Evolutionary conservation across 768 basidiomycete genomes (phyloP), one percentile per base, ranked within the genome.

Genomic region (Suillus paluster): DNA sequence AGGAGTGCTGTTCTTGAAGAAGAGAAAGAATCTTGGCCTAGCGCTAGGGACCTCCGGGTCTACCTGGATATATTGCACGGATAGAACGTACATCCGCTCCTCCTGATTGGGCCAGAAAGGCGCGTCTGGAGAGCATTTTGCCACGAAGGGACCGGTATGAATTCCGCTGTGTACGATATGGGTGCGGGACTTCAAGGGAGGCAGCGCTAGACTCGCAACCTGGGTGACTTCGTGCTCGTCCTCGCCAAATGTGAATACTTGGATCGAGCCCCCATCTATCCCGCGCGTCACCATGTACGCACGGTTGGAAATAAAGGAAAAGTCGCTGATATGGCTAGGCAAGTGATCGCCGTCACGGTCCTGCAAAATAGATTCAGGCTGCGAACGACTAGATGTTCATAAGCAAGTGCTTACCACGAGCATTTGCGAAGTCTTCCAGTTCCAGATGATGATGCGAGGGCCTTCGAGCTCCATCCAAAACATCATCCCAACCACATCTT

Each of bases 401-500:
- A n/a, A 15, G 1, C 30, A 21, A n/a, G 23, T 36, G 75, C 82
- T 44, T 65, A 86, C 86, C 53, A 81, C 75, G 45, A 84, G 64
- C 11, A 73, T 12, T 12, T 68, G 63, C 0, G 81, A 83, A 0
- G 74, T 79, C 60, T 70, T 77, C 86, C 86, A 87, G 57, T 85
- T 81, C 84, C 84, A 87, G 30, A 70, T 49, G n/a, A 65, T 62
- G 25, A 75, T 73, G 11, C 65, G 70, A 11, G 79, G 69, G 23
- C 54, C 58, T 0, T 59, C 42, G 0, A 66, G 60, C 19, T 74
- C 68, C 38, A 71, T 54, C 66, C 74, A 78, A 58, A 77, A 77
- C 70, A 83, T 81, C 54, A 84, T 69, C 5, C 80, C 86, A 36
- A 89, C 67, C 34, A 85, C 73, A 62, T 88, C 86, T 27, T 81